Evolutionary conservation across 768 basidiomycete species (phyloP), one percentile per base, ranked within the genome.

Genomic region (Russula earlei): DNA sequence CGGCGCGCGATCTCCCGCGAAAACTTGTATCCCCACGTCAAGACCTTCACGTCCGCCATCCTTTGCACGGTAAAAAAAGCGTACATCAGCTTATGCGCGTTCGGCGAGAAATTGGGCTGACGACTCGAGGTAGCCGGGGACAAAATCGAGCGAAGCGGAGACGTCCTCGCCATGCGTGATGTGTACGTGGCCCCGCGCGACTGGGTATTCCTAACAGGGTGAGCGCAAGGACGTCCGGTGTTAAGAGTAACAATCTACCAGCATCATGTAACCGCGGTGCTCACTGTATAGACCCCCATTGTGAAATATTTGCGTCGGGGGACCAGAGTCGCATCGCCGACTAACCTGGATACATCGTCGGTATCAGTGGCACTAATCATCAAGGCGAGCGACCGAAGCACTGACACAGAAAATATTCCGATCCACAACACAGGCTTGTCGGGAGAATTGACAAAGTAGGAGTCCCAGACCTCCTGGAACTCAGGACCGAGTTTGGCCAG

Each of bases 1-100:
- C 83, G 77, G 34, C 84, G 75, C 4, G 71, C 69, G 10, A 80
- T 59, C 67, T 85, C 83, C 1, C 82, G 73, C 4, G 64, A 52
- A 51, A 73, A 74, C 60, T 85, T 85, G 66, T 83, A 85, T 0
- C 64, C 70, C 73, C 78, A 78, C 51, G 69, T 69, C 43, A 83
- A 59, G 20, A 74, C 67, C 0, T 65, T 72, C 6, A 84, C 50
- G 37, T 71, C 70, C 15, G 60, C 67, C 42, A 61, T 57, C n/a
- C 69, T 41, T n/a, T 36, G 34, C 34, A 14, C 34, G 11, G 34
- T 36, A 14, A 36, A 36, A 31, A 10, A 1, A 1, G 6, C 5
- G n/a, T 12, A 11, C 19, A 14, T 36, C 34, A 36, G 34, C 20
- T 19, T 33, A 33, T 33, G 11, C 5, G 45, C 6, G 20, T 20